Percentiles rank a stretch among this genome's conserved stretches.
Conservation (phyloP, 352 stramenopile species). For the Aphanomyces euteiches region DNA sequence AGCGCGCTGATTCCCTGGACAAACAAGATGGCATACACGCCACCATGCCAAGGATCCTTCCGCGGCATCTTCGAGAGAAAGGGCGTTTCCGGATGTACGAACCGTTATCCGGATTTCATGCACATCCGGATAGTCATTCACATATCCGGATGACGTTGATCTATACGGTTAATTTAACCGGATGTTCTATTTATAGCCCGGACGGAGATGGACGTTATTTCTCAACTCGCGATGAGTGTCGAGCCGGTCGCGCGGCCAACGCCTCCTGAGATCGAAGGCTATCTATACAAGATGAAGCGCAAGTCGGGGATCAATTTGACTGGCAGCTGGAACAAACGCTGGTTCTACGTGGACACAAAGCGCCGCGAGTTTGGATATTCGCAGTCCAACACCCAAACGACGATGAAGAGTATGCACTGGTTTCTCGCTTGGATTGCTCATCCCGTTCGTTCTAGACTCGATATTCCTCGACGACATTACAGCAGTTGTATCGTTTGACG, state of each 20-base stretch:
- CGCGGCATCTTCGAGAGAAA: constrained; percentile 1
- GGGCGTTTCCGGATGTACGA: too few species aligned
- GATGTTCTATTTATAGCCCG: constrained; percentile 15
- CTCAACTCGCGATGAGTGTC: not conserved
- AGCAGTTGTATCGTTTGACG: constrained; percentile 79
- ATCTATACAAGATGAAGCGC: constrained; percentile 85
- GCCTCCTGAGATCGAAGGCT: constrained; percentile 74
- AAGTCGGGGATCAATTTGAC: constrained; percentile 66
- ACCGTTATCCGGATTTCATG: not conserved
- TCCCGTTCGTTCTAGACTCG: constrained; percentile 42
- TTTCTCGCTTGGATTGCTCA: not conserved
- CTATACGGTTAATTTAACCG: not conserved
- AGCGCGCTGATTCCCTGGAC: constrained; percentile 68
- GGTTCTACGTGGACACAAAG: constrained; percentile 80
- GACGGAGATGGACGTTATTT: not conserved
- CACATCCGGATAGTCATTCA: not conserved
- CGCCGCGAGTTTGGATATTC: constrained; percentile 74
- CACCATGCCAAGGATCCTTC: not conserved
- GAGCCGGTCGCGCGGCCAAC: constrained; percentile 39
- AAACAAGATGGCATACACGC: constrained; percentile 72
- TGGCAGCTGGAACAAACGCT: constrained; percentile 81
- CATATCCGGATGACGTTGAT: not conserved
- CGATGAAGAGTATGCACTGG: constrained; percentile 22
- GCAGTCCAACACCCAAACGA: constrained; percentile 37
- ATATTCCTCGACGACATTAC: constrained; percentile 86